Conservation (phyloP, 257 asterid species). For the Penstemon newberryi region DNA sequence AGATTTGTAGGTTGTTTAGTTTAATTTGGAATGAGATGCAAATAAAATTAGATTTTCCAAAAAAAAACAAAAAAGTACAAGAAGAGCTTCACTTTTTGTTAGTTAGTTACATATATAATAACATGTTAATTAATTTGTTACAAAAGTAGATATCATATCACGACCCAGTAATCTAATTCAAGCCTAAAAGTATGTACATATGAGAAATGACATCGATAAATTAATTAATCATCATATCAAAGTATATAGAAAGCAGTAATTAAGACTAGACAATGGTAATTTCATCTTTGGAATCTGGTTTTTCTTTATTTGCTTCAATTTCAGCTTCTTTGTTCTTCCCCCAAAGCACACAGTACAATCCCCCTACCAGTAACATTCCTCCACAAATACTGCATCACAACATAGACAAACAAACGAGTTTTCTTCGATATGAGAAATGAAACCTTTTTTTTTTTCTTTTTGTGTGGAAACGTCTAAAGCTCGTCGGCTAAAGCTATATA, state of each 20-base stretch:
- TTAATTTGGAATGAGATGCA: too few species aligned
- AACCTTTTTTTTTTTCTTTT: too few species aligned
- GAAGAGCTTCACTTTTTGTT: too few species aligned
- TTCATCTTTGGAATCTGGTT: slow-evolving; percentile 32
- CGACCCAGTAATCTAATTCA: too few species aligned
- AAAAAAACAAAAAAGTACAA: too few species aligned
- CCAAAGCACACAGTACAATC: slow-evolving; percentile 61
- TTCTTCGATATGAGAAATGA: not conserved
- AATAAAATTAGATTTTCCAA: too few species aligned
- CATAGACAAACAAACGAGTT: not conserved
- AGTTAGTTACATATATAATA: too few species aligned
- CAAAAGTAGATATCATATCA: not conserved
- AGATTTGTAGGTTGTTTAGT: too few species aligned
- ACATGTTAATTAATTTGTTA: not conserved
- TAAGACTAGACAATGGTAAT: slow-evolving; percentile 26
- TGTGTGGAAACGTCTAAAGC: too few species aligned
- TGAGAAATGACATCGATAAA: too few species aligned
- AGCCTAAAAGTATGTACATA: too few species aligned
- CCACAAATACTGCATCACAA: slow-evolving; percentile 55
- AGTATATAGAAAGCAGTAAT: not conserved
- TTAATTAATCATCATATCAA: not conserved
- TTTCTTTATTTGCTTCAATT: slow-evolving; percentile 26
- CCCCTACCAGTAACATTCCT: slow-evolving; percentile 50
- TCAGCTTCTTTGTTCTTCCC: slow-evolving; percentile 56
- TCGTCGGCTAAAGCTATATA: too few species aligned